These are phyloP conservation scores for Claviceps sp. DNA, from an alignment of 2,329 filamentous ascomycete species.

Conservation along the genomic window DNA sequence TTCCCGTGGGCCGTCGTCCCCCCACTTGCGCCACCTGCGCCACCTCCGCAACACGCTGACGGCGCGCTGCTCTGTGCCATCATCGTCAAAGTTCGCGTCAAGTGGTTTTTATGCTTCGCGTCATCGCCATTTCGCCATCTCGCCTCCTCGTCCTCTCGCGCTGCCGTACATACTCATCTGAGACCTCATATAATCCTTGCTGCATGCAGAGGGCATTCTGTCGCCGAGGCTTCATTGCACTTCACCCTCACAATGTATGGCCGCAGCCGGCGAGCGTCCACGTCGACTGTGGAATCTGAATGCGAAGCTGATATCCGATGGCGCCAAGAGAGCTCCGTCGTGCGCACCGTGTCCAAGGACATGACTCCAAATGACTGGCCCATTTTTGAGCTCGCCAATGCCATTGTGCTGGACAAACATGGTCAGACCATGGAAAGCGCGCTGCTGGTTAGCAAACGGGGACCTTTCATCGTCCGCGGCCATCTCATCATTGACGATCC, in stretches of 20 bases:
- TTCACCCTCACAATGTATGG: conserved; percentile 20
- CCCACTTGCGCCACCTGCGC: too few species aligned
- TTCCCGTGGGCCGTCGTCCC: too few species aligned
- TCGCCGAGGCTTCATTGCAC: background rate
- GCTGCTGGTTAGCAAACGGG: conserved; percentile 43
- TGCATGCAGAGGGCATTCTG: background rate
- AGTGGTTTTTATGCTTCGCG: background rate
- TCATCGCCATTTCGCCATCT: background rate
- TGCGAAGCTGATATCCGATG: conserved; percentile 23
- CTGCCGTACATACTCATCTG: background rate
- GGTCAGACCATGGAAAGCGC: conserved; percentile 44
- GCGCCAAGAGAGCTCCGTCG: conserved; percentile 21
- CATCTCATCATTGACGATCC: conserved; percentile 38
- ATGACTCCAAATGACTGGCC: conserved; percentile 40
- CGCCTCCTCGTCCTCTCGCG: background rate
- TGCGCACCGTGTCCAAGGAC: conserved; percentile 15
- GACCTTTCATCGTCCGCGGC: conserved; percentile 50
- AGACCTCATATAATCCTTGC: background rate
- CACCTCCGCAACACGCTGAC: too few species aligned
- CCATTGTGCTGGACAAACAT: conserved; percentile 41
- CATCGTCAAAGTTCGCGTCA: background rate
- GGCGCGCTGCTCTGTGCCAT: background rate
- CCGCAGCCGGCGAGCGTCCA: conserved; percentile 28
- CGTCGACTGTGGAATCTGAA: conserved; percentile 30
- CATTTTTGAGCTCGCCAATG: conserved; percentile 47